These are phyloP conservation scores for Westerdykella sp. DNA, from an alignment of 2,329 filamentous ascomycete species.

Conservation along the genomic window DNA sequence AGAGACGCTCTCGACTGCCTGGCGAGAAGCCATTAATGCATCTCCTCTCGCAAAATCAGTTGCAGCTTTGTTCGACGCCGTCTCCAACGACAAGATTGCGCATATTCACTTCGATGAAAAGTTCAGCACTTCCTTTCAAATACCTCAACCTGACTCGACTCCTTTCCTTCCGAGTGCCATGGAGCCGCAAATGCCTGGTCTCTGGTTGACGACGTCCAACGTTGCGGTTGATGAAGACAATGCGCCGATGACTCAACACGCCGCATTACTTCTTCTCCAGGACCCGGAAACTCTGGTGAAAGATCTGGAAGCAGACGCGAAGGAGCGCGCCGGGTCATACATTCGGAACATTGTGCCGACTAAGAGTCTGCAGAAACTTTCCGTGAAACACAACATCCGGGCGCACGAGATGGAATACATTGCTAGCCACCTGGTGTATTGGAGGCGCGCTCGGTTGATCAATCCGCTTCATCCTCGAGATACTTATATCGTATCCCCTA, in stretches of 20 bases:
- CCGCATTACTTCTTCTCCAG: constrained; percentile 76
- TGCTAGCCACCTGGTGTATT: constrained; percentile 90
- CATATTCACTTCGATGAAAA: constrained; percentile 67
- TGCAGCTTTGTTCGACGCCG: constrained; percentile 71
- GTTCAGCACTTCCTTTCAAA: constrained; percentile 57
- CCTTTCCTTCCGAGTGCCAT: constrained; percentile 64
- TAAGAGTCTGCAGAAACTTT: constrained; percentile 65
- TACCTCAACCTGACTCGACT: constrained; percentile 59
- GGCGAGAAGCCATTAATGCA: constrained; percentile 62
- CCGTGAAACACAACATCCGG: constrained; percentile 64
- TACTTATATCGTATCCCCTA: constrained; percentile 85
- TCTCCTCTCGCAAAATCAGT: constrained; percentile 80
- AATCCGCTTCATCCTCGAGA: constrained; percentile 85
- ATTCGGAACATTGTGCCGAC: constrained; percentile 55
- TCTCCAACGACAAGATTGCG: constrained; percentile 80
- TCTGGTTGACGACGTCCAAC: constrained; percentile 85
- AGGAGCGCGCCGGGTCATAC: constrained; percentile 66
- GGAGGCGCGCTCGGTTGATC: constrained; percentile 86
- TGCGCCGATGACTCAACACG: constrained; percentile 74
- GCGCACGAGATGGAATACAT: constrained; percentile 78
- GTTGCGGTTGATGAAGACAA: constrained; percentile 55
- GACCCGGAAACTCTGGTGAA: constrained; percentile 75
- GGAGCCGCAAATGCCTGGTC: constrained; percentile 63
- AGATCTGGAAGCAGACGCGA: constrained; percentile 61
- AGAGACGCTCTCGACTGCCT: constrained; percentile 59